phyloP scores from a whole-genome alignment of 2,329 filamentous ascomycete genomes.

The Coniella vitis region DNA sequence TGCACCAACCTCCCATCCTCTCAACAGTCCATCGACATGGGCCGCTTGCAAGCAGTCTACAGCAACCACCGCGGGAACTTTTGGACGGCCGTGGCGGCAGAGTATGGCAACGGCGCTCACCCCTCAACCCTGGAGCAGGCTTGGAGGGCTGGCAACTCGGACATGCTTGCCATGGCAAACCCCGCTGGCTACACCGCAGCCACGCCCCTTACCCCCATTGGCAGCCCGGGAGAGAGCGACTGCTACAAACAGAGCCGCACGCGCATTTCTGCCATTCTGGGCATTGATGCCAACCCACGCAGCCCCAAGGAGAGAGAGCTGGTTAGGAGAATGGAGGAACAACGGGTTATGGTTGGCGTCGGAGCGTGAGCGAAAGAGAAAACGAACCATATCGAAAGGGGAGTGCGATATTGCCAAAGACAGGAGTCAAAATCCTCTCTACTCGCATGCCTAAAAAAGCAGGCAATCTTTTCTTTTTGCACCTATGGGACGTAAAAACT shows the following conservation, averaged over 20 bases:
- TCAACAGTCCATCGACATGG: slow-evolving; percentile 49
- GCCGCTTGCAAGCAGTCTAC: slow-evolving; percentile 64
- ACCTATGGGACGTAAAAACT: slow-evolving; percentile 10
- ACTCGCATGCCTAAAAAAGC: background rate
- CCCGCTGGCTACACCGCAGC: slow-evolving; percentile 27
- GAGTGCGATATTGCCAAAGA: no score
- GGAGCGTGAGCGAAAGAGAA: slow-evolving; percentile 22
- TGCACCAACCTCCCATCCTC: slow-evolving; percentile 41
- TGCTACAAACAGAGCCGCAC: slow-evolving; percentile 46
- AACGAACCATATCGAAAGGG: background rate
- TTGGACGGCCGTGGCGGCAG: slow-evolving; percentile 64
- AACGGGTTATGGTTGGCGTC: slow-evolving; percentile 29
- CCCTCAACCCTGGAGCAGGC: slow-evolving; percentile 61
- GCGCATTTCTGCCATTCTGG: slow-evolving; percentile 56
- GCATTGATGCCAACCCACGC: slow-evolving; percentile 51
- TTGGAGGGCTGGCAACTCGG: slow-evolving; percentile 47
- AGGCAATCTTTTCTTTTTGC: background rate
- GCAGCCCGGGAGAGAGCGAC: slow-evolving; percentile 44
- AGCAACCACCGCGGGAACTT: slow-evolving; percentile 62
- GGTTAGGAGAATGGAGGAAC: slow-evolving; percentile 49
- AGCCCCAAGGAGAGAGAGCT: slow-evolving; percentile 52
- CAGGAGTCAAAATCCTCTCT: background rate
- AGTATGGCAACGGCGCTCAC: slow-evolving; percentile 60
- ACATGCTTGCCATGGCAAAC: slow-evolving; percentile 18
- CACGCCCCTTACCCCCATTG: slow-evolving; percentile 47